Evolutionary conservation across 768 basidiomycete genomes (phyloP), one percentile per base, ranked within the genome.

Genomic region (Tulasnella sp.): DNA sequence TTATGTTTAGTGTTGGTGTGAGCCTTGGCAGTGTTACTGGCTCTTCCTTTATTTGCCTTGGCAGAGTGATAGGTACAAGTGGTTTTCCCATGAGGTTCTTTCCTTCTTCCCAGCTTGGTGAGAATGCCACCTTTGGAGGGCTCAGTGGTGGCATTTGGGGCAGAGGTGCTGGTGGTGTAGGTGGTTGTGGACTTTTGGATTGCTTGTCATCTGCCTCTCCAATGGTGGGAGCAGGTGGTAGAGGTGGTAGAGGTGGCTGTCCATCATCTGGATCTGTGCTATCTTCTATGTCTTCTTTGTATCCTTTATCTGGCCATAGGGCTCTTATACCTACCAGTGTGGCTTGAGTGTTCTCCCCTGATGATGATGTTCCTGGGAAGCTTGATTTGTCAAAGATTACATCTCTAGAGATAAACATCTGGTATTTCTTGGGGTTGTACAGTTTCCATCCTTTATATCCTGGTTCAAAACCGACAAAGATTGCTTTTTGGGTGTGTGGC

Each of bases 381-480:
- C 45, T 43, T 3, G 9, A 8, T 24, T 56, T 30, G 27, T 63
- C 61, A 58, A 64, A 65, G 8, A 62, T 44, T 5, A 60, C 64
- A 47, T 61, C 48, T 7, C 43, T 42, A 30, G 51, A 61, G 17
- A 50, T 58, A 43, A 61, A 23, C 4, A 49, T n/a, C 42, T 51
- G 5, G 30, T 61, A 42, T 13, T 47, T 44, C 19, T 44, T 26
- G 7, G 26, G 56, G 48, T 75, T 62, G 29, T 70, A 72, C 63
- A 71, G 69, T 13, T 66, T 51, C 51, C 71, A 76, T 0, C 68
- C 70, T 53, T 75, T 74, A 1, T 72, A 68, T 13, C 68, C 67
- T 0, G 53, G 27, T 0, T 68, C 65, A 55, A 75, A 77, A 1
- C 75, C 73, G 53, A 76, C 68, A 41, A 74, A 72, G 1, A 72